Percentiles rank a stretch among this genome's conserved stretches.
phyloP scores from a whole-genome alignment of 225 moss, liverwort and hornwort genomes.

The Physcomitrium patens region DNA sequence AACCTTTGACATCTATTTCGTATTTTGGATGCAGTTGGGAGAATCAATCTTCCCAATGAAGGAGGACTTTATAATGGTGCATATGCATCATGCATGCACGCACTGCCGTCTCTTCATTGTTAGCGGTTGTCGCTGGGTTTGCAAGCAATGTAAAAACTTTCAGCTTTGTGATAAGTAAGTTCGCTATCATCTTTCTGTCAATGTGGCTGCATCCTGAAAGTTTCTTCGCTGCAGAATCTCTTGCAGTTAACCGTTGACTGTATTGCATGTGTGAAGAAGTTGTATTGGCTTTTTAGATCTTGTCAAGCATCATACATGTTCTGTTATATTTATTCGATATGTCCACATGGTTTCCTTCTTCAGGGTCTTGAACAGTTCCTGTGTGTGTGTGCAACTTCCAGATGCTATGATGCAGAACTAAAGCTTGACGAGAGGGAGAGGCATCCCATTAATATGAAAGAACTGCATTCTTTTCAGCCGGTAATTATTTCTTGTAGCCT shows the following conservation, averaged over 20 bases:
- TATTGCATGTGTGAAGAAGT: not conserved
- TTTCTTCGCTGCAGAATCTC: not conserved
- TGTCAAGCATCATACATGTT: not conserved
- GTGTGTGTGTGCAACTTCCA: conserved; percentile 38
- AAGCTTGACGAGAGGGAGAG: conserved; percentile 83
- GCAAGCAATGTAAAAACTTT: conserved; percentile 87
- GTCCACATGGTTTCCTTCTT: not conserved
- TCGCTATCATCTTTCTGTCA: not conserved
- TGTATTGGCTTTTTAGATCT: conserved; percentile 22
- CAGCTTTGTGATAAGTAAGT: conserved; percentile 93
- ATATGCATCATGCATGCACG: conserved; percentile 93
- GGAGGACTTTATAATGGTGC: conserved; percentile 99
- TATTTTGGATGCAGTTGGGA: conserved; percentile 73
- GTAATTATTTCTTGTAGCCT: conserved; percentile 35
- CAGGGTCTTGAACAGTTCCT: conserved; percentile 2
- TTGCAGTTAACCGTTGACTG: not conserved
- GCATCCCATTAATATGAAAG: conserved; percentile 72
- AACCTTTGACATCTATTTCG: conserved; percentile 26
- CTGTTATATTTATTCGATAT: not conserved
- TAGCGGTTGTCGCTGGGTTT: conserved; percentile 82
- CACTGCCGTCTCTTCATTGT: conserved; percentile 91
- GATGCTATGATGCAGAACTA: conserved; percentile 83
- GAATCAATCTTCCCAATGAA: conserved; percentile 99
- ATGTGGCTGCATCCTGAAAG: not conserved
- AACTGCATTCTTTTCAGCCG: conserved; percentile 59